Evolutionary conservation across 768 basidiomycete genomes (phyloP), one percentile per base, ranked within the genome.

Genomic region (Hebeloma cylindrosporum): DNA sequence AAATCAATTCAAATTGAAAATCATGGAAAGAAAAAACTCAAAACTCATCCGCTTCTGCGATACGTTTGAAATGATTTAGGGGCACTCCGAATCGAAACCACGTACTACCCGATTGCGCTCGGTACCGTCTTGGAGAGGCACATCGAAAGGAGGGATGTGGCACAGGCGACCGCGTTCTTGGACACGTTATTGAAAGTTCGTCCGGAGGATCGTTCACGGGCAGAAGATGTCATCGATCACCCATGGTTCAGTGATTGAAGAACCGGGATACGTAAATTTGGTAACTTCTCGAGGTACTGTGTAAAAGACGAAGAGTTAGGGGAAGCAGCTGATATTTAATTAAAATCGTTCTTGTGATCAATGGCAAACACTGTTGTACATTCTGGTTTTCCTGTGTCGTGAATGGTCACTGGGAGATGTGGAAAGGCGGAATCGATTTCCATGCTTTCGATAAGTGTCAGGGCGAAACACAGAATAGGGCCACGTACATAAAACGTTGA

Each of bases 401-500:
- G n/a, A n/a, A n/a, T n/a, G n/a, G n/a, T n/a, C n/a, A n/a, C n/a
- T n/a, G n/a, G n/a, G n/a, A n/a, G n/a, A n/a, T n/a, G n/a, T n/a
- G n/a, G n/a, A n/a, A n/a, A n/a, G n/a, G n/a, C n/a, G n/a, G n/a
- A n/a, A n/a, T n/a, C n/a, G n/a, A n/a, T n/a, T n/a, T n/a, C 36
- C n/a, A n/a, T 14, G 25, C 22, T 20, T 27, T 18, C 8, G 21
- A 38, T 31, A 10, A 47, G 31, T 18, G 16, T n/a, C 17, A 36
- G 5, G 25, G 9, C 1, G 9, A 26, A 32, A 11, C 28, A 10
- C 4, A 47, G 13, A 31, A 23, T 23, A 16, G 11, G 11, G n/a
- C 5, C 14, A 61, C 65, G 20, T 48, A 69, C 65, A 54, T 66
- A 68, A 50, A 61, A 38, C 28, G 68, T 58, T 43, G 62, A 70